Conservation (phyloP, 345 rosid species). For the Rhizophora mangle region DNA sequence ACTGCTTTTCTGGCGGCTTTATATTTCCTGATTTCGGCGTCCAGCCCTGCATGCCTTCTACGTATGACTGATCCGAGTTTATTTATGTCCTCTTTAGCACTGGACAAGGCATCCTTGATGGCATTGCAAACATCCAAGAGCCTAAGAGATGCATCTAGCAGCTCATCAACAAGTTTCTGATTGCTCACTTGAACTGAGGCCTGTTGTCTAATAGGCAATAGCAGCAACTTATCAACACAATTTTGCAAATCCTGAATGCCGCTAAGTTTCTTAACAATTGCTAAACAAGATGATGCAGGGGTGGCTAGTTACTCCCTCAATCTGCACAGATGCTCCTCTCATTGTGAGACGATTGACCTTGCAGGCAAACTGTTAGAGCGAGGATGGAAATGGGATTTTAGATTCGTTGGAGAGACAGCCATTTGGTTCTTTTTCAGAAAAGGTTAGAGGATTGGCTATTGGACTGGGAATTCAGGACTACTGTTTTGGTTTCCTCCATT, state of each 20-base stretch:
- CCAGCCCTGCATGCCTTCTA: constrained; percentile 11
- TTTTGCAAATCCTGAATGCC: constrained; percentile 14
- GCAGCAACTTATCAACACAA: constrained; percentile 14
- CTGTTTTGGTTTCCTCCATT: neutral
- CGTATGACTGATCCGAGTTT: constrained; percentile 11
- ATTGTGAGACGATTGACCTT: constrained; percentile 26
- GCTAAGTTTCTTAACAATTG: constrained; percentile 3
- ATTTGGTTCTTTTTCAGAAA: neutral
- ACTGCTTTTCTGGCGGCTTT: constrained; percentile 16
- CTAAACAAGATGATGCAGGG: constrained; percentile 26
- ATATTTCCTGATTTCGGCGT: constrained; percentile 9
- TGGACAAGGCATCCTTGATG: constrained; percentile 12
- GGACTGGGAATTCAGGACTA: neutral
- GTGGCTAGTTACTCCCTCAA: constrained; percentile 30
- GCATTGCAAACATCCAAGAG: constrained; percentile 15
- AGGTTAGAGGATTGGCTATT: too few relatives aligned
- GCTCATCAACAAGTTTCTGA: constrained; percentile 8
- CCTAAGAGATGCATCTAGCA: constrained; percentile 16
- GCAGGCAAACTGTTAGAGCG: constrained; percentile 49
- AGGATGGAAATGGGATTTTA: constrained; percentile 30
- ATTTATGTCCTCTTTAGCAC: constrained; percentile 3
- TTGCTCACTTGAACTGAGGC: neutral
- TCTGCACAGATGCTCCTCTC: constrained; percentile 34
- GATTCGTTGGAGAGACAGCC: neutral
- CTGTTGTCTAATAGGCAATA: constrained; percentile 9